Base-by-base conservation (phyloP, 2,329 filamentous ascomycete species). In the Xylariaceae sp. region DNA sequence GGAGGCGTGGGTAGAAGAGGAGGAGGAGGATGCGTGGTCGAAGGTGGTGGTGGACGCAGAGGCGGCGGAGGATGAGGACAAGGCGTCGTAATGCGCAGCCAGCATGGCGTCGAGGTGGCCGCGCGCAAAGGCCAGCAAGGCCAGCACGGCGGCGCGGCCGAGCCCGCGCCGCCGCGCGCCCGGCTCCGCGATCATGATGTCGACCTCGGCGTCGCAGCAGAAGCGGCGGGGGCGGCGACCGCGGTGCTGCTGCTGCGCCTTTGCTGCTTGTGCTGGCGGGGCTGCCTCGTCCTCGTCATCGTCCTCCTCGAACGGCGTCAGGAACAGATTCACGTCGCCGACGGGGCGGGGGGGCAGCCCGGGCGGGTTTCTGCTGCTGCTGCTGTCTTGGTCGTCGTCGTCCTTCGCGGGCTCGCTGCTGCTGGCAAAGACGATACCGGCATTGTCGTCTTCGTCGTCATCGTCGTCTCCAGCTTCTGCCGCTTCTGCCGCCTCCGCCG, bases 251-350 rank as follows among this genome's bases (percentile, higher is more conserved):
- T 48, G 38, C 6, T 36, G 37, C 11, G 35, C 45, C n/a, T n/a
- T n/a, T n/a, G n/a, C n/a, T n/a, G n/a, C n/a, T n/a, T n/a, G n/a
- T n/a, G n/a, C n/a, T n/a, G n/a, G n/a, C n/a, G n/a, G n/a, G n/a
- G 10, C 36, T 16, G 38, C 46, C 5, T 52, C 52, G 0, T 54
- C 53, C 0, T 57, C 35, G 16, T 50, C 40, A 13, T 65, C 65
- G 0, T 72, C 68, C 0, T 67, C 69, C 9, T 80, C 71, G 30
- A 68, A 67, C 0, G 70, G 55, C 22, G 75, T 77, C 1, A 96
- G 62, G 53, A 96, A 95, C 22, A 95, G 67, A 52, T 89, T 89
- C 30, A 89, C 72, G 50, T 89, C 84, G 1, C 84, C 84, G 6
- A 84, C 53, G 77, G 87, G 84, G 7, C 55, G 56, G 0, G 58